Base-by-base conservation (phyloP, 169 alveolate genomes). In the Plasmodium vivax region DNA sequence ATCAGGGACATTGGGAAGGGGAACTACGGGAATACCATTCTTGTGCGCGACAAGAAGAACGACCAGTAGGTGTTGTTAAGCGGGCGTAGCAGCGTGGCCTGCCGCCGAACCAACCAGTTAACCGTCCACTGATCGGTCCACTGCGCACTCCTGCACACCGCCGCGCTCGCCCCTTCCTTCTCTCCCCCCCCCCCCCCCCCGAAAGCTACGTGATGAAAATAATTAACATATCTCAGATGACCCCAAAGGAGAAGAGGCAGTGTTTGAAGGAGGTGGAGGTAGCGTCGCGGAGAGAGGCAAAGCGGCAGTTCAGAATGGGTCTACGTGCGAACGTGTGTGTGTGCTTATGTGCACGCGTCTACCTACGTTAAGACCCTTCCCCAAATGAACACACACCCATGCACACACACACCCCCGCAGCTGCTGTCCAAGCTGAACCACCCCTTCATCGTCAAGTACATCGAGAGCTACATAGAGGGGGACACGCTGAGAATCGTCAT, bases 381-480 rank as follows among this genome's bases (percentile, higher is more conserved):
- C 58, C 58, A 9, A 47, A 9, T 47, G 1, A 1, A 51, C 1
- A 68, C 38, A 68, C 23, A 72, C 56, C 43, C 47, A 23, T 27
- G 23, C 7, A 47, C 75, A 43, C n/a, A 0, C 41, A n/a, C 36
- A 72, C 54, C 12, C 14, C 58, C 54, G 56, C 85, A 96, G 98
- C 62, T 96, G 23, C 88, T 95, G 41, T 94, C 97, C 32, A 95
- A 94, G 62, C 82, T 96, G 12, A 92, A 94, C 85, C 98, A 96
- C 82, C 98, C 98, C 2, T 97, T 96, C 95, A 98, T 98, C 36
- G 98, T 98, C 3, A 96, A 97, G 85, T 98, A 97, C 92, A 96
- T 96, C 82, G 98, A 97, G 73, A 96, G 99, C 73, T 98, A 97
- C 92, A 96, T 97, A 74, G 99, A 98, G 74, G 98, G 97, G 47